Evolutionary conservation across 345 rosid genomes (phyloP).

Genomic region (Eucalyptus regnans): DNA sequence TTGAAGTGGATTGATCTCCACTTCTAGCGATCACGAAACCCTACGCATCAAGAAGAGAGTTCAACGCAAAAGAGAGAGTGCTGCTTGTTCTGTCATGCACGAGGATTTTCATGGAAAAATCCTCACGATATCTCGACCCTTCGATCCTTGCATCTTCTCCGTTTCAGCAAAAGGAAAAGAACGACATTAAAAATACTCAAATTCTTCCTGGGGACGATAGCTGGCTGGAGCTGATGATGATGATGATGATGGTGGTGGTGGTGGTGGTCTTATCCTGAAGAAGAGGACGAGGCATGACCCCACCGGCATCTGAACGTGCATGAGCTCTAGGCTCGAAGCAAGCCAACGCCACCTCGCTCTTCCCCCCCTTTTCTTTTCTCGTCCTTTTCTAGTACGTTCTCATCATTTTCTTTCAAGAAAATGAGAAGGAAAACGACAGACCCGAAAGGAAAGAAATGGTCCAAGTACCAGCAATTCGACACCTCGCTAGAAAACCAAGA

Average conservation of each 20-base stretch:
- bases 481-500: not conserved
- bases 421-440: not conserved
- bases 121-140: not conserved
- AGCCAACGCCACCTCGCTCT: not conserved
- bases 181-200: not conserved
- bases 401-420: not conserved
- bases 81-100: not conserved
- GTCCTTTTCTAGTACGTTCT: not conserved
- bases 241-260: not conserved
- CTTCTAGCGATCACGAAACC: not conserved
- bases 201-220: not conserved
- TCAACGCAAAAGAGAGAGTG: not conserved
- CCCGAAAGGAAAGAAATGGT: not conserved
- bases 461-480: not conserved
- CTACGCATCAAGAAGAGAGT: not conserved
- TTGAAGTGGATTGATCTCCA: not conserved
- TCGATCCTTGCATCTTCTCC: not conserved
- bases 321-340: conserved; percentile 45
- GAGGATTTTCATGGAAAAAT: not conserved
- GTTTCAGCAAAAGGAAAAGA: not conserved
- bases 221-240: not conserved
- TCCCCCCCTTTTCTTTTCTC: not conserved
- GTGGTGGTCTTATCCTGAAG: not conserved
- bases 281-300: conserved; percentile 2
- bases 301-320: conserved; percentile 13